A percentile compares a stretch with the other conserved stretches of the same genome.
Conservation (phyloP, 805 yeast species). For the Starmerella sp. region DNA sequence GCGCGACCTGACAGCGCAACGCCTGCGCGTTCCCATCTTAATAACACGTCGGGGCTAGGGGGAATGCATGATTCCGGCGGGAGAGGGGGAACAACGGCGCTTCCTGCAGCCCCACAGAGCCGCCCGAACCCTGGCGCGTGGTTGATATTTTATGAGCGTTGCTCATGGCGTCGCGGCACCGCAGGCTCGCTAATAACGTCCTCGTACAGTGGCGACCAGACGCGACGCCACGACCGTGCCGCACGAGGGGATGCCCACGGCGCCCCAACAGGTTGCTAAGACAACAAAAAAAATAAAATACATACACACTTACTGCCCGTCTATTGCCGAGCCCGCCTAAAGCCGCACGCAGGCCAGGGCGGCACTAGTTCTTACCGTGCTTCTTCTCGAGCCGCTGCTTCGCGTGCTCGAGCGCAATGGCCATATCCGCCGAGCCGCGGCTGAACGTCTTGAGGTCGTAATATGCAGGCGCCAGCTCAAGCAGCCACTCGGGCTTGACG, state of each 20-base stretch:
- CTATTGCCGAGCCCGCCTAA: too few relatives aligned
- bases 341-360: too few relatives aligned
- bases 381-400: conserved; percentile 22
- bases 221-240: too few relatives aligned
- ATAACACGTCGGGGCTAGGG: not conserved
- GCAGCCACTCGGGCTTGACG: conserved; percentile 84
- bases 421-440: conserved; percentile 65
- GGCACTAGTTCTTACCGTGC: not conserved
- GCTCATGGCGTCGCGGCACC: not conserved
- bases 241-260: too few relatives aligned
- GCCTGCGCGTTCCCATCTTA: not conserved
- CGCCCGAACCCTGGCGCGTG: not conserved
- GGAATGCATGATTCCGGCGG: not conserved
- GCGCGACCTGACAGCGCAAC: not conserved
- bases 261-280: too few relatives aligned
- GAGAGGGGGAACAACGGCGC: not conserved
- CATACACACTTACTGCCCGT: too few relatives aligned
- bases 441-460: conserved; percentile 52
- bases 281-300: too few relatives aligned
- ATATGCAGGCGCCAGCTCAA: conserved; percentile 67
- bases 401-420: conserved; percentile 55
- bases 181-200: too few relatives aligned
- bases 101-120: not conserved
- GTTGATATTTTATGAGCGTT: not conserved
- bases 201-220: too few relatives aligned